Conservation (phyloP, 108 stramenopile genomes). For the Nannochloropsis gaditana region DNA sequence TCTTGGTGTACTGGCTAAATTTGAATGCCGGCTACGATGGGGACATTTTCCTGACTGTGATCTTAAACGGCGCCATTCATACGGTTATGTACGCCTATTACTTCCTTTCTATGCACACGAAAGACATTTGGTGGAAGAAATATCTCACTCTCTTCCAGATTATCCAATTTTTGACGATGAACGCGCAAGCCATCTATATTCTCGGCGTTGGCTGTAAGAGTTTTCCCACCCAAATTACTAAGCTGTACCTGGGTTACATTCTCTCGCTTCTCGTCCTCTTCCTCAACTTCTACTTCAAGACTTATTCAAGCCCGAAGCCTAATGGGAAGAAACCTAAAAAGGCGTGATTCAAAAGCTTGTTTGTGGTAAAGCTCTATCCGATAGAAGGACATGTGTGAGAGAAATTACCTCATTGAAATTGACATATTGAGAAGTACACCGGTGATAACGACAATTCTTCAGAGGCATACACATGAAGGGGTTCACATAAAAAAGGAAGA, state of each 20-base stretch:
- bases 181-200: constrained; percentile 82
- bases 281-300: constrained; percentile 87
- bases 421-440: too few relatives aligned
- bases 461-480: too few relatives aligned
- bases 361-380: too few relatives aligned
- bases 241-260: constrained; percentile 86
- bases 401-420: too few relatives aligned
- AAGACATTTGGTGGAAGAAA: constrained; percentile 97
- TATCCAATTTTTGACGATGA: constrained; percentile 95
- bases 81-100: constrained; percentile 99
- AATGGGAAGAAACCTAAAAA: constrained; percentile 68
- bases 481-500: too few relatives aligned
- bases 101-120: constrained; percentile 98
- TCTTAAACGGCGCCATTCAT: constrained; percentile 97
- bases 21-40: constrained; percentile 76
- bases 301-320: constrained; percentile 69
- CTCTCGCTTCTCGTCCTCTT: constrained; percentile 87
- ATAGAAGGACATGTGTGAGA: too few relatives aligned
- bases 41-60: constrained; percentile 89
- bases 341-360: neutral
- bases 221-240: constrained; percentile 61
- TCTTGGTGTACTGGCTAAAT: constrained; percentile 92
- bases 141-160: constrained; percentile 86
- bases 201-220: constrained; percentile 59
- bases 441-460: too few relatives aligned